These are phyloP conservation scores for Phytophthora rubi DNA, from an alignment of 352 stramenopile genomes.

Conservation along the genomic window DNA sequence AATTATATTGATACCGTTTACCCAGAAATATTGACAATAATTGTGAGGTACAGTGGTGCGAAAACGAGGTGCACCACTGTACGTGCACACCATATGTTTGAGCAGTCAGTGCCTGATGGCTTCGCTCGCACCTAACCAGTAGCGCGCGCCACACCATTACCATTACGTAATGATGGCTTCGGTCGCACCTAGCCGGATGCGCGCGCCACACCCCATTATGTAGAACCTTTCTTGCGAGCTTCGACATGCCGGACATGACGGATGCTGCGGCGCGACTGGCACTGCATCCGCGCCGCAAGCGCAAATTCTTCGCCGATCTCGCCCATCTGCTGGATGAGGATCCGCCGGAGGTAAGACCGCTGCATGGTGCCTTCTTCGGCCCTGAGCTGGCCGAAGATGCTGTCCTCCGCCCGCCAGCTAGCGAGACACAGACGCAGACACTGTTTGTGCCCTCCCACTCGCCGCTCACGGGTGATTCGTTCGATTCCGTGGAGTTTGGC, in stretches of 20 bases:
- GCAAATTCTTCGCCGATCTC: slow-evolving; percentile 80
- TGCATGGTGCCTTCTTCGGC: slow-evolving; percentile 46
- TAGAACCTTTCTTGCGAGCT: neutral
- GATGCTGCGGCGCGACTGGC: slow-evolving; percentile 11
- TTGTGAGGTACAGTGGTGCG: too few relatives aligned
- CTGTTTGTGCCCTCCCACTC: slow-evolving; percentile 25
- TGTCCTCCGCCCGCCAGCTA: neutral
- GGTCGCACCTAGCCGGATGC: neutral
- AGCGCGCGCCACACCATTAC: slow-evolving; percentile 16
- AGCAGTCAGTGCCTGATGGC: slow-evolving; percentile 15
- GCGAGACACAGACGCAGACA: neutral
- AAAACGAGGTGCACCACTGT: too few relatives aligned
- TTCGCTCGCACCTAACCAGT: slow-evolving; percentile 18
- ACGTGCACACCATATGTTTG: too few relatives aligned
- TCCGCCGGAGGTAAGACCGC: slow-evolving; percentile 35
- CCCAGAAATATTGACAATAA: too few relatives aligned
- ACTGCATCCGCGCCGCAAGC: slow-evolving; percentile 72
- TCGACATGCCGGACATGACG: neutral
- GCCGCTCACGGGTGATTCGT: slow-evolving; percentile 44
- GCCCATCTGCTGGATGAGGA: slow-evolving; percentile 57
- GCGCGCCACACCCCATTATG: slow-evolving; percentile 20
- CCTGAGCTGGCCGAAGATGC: slow-evolving; percentile 13
- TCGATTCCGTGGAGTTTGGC: slow-evolving; percentile 56
- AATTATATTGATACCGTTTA: too few relatives aligned
- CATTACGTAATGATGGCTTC: slow-evolving; percentile 4